Base-by-base conservation (phyloP, 116 monocot species). In the Cymodocea nodosa region DNA sequence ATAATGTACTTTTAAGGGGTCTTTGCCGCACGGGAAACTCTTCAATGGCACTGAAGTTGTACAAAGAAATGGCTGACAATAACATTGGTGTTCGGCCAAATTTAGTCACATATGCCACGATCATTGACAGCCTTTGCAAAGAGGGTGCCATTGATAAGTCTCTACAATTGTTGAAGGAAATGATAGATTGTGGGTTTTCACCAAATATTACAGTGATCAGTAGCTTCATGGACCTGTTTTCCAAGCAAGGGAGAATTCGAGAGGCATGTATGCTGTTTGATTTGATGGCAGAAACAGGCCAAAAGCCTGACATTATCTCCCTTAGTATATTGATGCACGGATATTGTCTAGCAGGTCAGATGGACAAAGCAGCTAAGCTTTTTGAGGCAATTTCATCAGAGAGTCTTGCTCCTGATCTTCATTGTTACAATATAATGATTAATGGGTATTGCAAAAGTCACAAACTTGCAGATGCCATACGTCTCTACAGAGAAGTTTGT, bases 91-190 rank as follows among this genome's bases (percentile, higher is more conserved):
- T 68, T 17, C 65, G 64, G 51, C 72, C 73, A 7, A 63, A 72
- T 57, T 52, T 76, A 8, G 37, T 79, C 15, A 69, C 77, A 11
- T 76, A 79, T 36, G 65, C 57, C 52, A 71, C 76, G 15, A 35
- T 74, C 50, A 73, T 77, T 22, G 52, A 79, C 55, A 65, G 52
- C 34, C 58, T 79, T 8, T 83, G 78, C 53, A 81, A 72, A 60
- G 50, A 71, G 25, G 78, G 83, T 35, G 40, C 55, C 19, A n/a
- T 75, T 10, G 61, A 75, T 14, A 51, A 75, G 0, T 71, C 72
- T 44, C 6, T 59, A 7, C 52, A 68, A 7, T 3, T 80, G 4
- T 72, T 83, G 10, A 67, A 64, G 49, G 65, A 73, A 60, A 83
- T 87, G 83, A 50, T 74, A 0, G 52, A 68, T 17, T 19, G 59